Conservation (phyloP, 208 protist genomes). For the Leptomonas pyrrhocoris region DNA sequence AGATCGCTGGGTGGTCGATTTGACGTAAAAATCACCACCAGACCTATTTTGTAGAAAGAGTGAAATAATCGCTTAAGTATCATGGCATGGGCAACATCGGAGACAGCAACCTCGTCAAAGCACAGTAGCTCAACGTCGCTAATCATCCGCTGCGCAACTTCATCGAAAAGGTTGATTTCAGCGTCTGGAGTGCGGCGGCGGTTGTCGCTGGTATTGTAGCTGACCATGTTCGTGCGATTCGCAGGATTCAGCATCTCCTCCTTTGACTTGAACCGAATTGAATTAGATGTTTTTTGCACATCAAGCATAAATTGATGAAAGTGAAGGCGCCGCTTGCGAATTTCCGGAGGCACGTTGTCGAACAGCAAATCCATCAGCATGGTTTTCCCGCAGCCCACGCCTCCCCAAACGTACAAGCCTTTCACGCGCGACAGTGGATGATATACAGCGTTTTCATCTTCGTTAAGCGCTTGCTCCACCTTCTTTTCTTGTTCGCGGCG, state of each 20-base stretch:
- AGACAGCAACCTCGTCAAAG: constrained; percentile 94
- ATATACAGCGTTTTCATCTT: constrained; percentile 43
- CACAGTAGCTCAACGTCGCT: constrained; percentile 92
- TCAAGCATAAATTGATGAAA: constrained; percentile 97
- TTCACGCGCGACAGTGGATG: constrained; percentile 87
- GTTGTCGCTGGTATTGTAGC: constrained; percentile 58
- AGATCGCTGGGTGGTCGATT: constrained; percentile 88
- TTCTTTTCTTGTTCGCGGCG: constrained; percentile 79
- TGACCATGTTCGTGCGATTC: constrained; percentile 47
- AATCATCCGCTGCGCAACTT: constrained; percentile 88
- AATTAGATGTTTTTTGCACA: constrained; percentile 87
- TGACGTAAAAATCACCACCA: constrained; percentile 94
- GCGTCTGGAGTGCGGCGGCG: constrained; percentile 66
- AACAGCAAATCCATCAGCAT: constrained; percentile 97
- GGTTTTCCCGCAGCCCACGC: constrained; percentile 97
- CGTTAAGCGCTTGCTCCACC: constrained; percentile 51
- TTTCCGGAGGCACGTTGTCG: constrained; percentile 63
- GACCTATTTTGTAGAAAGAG: constrained; percentile 90
- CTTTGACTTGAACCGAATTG: constrained; percentile 66
- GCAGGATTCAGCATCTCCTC: constrained; percentile 47
- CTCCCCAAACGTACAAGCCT: constrained; percentile 94
- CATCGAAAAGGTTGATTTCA: constrained; percentile 80
- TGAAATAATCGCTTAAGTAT: constrained; percentile 94
- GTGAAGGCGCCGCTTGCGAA: constrained; percentile 93
- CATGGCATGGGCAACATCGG: constrained; percentile 96